Conservation (phyloP, 2,329 filamentous ascomycete species). For the Corinectria fuckeliana region DNA sequence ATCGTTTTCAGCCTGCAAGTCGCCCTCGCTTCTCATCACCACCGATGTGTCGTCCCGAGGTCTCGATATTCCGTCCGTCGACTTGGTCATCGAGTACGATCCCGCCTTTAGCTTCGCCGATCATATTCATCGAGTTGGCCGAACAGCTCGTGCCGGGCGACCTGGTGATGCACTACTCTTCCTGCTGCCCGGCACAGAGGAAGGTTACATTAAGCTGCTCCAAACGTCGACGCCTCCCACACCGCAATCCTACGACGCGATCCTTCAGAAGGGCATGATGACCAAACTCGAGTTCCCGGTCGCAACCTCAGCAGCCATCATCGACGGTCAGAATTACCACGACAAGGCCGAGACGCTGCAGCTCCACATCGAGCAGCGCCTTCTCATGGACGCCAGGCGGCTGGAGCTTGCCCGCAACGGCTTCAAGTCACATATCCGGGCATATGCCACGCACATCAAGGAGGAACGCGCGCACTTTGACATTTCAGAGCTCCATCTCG, state of each 20-base stretch:
- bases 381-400: slow-evolving; percentile 67
- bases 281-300: slow-evolving; percentile 70
- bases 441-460: slow-evolving; percentile 91
- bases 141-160: slow-evolving; percentile 90
- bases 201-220: slow-evolving; percentile 84
- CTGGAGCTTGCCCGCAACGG: slow-evolving; percentile 84
- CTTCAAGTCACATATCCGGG: slow-evolving; percentile 90
- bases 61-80: slow-evolving; percentile 92
- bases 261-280: slow-evolving; percentile 71
- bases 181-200: slow-evolving; percentile 87
- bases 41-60: slow-evolving; percentile 96
- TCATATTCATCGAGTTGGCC: slow-evolving; percentile 91
- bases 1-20: slow-evolving; percentile 75
- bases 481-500: slow-evolving; percentile 88
- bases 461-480: slow-evolving; percentile 88
- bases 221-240: slow-evolving; percentile 56
- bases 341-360: slow-evolving; percentile 63
- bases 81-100: slow-evolving; percentile 95
- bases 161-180: slow-evolving; percentile 89
- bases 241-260: slow-evolving; percentile 58
- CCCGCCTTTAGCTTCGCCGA: slow-evolving; percentile 93
- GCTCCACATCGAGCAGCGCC: slow-evolving; percentile 65
- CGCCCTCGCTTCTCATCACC: slow-evolving; percentile 84
- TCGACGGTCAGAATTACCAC: slow-evolving; percentile 52
- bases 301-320: slow-evolving; percentile 64